Percentiles rank a stretch among this genome's conserved stretches.
These are phyloP conservation scores for Bremia lactucae DNA, from an alignment of 352 stramenopile species.

Conservation along the genomic window DNA sequence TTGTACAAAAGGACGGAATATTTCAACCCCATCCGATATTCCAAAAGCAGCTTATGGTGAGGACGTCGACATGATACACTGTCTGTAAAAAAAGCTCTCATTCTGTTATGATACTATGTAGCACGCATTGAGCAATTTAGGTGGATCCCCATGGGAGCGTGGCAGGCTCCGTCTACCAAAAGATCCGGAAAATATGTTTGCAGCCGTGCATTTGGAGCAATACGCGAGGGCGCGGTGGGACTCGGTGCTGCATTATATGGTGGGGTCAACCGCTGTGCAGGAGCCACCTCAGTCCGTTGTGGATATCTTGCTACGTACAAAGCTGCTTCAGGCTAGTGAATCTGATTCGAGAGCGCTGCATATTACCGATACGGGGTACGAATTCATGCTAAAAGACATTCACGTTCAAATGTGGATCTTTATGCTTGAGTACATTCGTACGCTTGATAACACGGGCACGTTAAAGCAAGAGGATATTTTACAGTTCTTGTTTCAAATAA, in stretches of 20 bases:
- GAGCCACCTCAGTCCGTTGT: slow-evolving; percentile 55
- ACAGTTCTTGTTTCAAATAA: slow-evolving; percentile 86
- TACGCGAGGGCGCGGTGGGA: slow-evolving; percentile 57
- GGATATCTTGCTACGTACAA: slow-evolving; percentile 64
- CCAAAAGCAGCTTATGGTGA: slow-evolving; percentile 51
- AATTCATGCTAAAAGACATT: slow-evolving; percentile 89
- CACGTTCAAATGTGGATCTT: slow-evolving; percentile 90
- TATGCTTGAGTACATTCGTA: slow-evolving; percentile 85
- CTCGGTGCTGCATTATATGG: slow-evolving; percentile 69
- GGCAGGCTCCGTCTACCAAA: slow-evolving; percentile 33
- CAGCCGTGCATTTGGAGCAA: slow-evolving; percentile 38
- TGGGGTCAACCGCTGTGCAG: slow-evolving; percentile 53
- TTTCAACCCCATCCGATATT: slow-evolving; percentile 47
- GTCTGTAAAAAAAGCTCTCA: neutral
- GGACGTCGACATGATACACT: neutral
- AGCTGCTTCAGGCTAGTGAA: slow-evolving; percentile 51
- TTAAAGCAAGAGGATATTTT: slow-evolving; percentile 80
- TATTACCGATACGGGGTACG: slow-evolving; percentile 84
- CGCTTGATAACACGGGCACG: slow-evolving; percentile 58
- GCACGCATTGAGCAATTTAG: slow-evolving; percentile 56
- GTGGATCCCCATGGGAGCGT: slow-evolving; percentile 64
- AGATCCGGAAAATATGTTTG: slow-evolving; percentile 35
- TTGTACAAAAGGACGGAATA: slow-evolving; percentile 28
- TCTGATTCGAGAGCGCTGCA: slow-evolving; percentile 53
- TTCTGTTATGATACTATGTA: slow-evolving; percentile 6